Evolutionary conservation across 129 eudicot species (phyloP), one percentile per base, ranked within the genome.

Genomic region (Artemisia argyi): DNA sequence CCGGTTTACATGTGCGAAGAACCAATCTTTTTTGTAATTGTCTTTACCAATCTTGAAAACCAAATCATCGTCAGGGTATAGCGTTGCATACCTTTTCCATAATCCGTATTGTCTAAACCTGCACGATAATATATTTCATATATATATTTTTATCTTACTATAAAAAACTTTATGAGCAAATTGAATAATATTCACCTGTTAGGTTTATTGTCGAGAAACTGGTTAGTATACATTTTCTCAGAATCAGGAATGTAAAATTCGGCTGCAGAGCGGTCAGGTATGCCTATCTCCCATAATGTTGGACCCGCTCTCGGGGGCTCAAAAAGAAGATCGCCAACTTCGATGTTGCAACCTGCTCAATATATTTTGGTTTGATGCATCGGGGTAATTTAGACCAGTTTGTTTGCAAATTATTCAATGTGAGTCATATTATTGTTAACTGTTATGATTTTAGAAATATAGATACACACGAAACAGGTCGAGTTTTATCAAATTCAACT

Each of bases 221-320:
- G 74, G 74, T 91, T 86, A 19, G 78, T 52, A 75, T 80, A 86
- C 54, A 71, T 78, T 30, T 88, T 87, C 63, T 84, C 77, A 14
- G 97, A 85, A 73, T 86, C 96, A 47, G 97, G 97, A 80, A 91
- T 73, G 74, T 80, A 82, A 51, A 91, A 91, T 44, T 91, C 87
- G 14, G 88, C 82, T 11, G 97, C 92, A 32, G 90, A 77, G 10
- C 97, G 90, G 77, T 88, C 92, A 24, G 92, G 92, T 49, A 86
- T 65, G 47, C 97, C 97, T 13, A 91, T 91, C 62, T 91, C 97
- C 97, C 97, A 91, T 57, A 91, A 65, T 7, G 96, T 91, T 14
- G 97, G 96, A 11, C 97, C 97, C 44, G 84, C 72, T 73, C 97
- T 74, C 24, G 91, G 96, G 35, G 96, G 90, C 73, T 85, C 73